A percentile compares a stretch with the other conserved stretches of the same genome.
phyloP scores from a whole-genome alignment of 2,329 filamentous ascomycete genomes.

The Exophiala aquamarina region DNA sequence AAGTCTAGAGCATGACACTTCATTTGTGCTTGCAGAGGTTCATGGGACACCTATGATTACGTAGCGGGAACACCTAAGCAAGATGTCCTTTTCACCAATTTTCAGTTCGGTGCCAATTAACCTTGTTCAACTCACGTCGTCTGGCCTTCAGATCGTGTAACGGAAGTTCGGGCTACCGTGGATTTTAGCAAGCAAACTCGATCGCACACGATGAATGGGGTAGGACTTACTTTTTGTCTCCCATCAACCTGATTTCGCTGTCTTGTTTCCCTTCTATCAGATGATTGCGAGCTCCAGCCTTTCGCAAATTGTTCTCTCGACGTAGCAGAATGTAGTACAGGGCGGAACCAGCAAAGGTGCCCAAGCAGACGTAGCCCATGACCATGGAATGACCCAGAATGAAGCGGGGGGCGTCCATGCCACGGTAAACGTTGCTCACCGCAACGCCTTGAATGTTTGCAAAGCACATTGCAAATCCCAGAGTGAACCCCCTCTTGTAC shows the following conservation, averaged over 20 bases:
- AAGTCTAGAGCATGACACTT: too few relatives aligned
- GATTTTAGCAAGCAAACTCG: too few relatives aligned
- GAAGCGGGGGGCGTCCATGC: constrained; percentile 61
- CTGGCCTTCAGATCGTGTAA: too few relatives aligned
- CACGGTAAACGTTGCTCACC: constrained; percentile 67
- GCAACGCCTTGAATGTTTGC: constrained; percentile 89
- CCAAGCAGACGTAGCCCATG: constrained; percentile 69
- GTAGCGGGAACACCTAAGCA: too few relatives aligned
- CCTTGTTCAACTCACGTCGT: too few relatives aligned
- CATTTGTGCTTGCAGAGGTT: too few relatives aligned
- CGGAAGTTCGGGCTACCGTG: too few relatives aligned
- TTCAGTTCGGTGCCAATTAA: too few relatives aligned
- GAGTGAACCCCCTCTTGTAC: constrained; percentile 83
- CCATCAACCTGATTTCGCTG: constrained; percentile 14
- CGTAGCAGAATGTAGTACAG: constrained; percentile 19
- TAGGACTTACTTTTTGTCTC: constrained; percentile 12
- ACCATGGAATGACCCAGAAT: constrained; percentile 72
- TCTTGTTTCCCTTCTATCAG: constrained; percentile 12
- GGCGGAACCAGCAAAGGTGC: constrained; percentile 60
- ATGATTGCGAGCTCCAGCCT: constrained; percentile 14
- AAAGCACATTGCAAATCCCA: constrained; percentile 88
- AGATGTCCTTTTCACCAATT: too few relatives aligned
- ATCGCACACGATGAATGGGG: too few relatives aligned
- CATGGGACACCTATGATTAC: too few relatives aligned
- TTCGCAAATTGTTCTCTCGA: constrained; percentile 17